Conservation (phyloP, 768 basidiomycete species). For the Boletus coccyginus region DNA sequence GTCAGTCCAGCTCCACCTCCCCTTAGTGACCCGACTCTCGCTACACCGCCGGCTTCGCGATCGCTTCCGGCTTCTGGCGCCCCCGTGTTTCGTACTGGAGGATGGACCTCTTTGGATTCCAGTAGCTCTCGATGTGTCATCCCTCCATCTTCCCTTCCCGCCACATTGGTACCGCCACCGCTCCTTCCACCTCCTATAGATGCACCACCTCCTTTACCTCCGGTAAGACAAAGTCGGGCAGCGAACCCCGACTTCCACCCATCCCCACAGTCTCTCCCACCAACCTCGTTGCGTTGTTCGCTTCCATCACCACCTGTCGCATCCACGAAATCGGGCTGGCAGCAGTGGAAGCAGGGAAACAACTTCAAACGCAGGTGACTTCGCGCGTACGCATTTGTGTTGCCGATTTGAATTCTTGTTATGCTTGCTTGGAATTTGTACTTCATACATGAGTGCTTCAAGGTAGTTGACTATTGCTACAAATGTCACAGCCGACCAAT, state of each 20-base stretch:
- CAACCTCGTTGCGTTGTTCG: slow-evolving; percentile 10
- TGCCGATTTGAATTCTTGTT: background rate
- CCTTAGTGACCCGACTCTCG: slow-evolving; percentile 4
- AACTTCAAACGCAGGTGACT: slow-evolving; percentile 20
- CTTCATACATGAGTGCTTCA: background rate
- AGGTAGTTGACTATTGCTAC: slow-evolving; percentile 15
- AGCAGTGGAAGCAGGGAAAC: slow-evolving; percentile 42
- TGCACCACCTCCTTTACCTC: slow-evolving; percentile 5
- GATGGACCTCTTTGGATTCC: slow-evolving; percentile 67
- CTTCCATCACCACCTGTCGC: slow-evolving; percentile 21
- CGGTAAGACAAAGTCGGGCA: background rate
- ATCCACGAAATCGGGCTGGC: slow-evolving; percentile 47
- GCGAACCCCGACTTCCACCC: slow-evolving; percentile 10
- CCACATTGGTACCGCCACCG: slow-evolving; percentile 9
- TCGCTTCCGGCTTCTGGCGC: slow-evolving; percentile 24
- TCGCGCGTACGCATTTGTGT: background rate
- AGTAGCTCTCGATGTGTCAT: slow-evolving; percentile 33
- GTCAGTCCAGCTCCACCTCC: slow-evolving; percentile 13
- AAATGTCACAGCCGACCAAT: background rate
- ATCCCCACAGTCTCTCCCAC: slow-evolving; percentile 6
- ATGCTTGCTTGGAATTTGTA: slow-evolving; percentile 3
- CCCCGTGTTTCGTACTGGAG: slow-evolving; percentile 56
- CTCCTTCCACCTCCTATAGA: slow-evolving; percentile 19
- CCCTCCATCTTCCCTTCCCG: slow-evolving; percentile 21
- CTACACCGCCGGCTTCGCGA: slow-evolving; percentile 17